Conservation (phyloP, 176 grass and related monocot genomes). For the Bromus sterilis region DNA sequence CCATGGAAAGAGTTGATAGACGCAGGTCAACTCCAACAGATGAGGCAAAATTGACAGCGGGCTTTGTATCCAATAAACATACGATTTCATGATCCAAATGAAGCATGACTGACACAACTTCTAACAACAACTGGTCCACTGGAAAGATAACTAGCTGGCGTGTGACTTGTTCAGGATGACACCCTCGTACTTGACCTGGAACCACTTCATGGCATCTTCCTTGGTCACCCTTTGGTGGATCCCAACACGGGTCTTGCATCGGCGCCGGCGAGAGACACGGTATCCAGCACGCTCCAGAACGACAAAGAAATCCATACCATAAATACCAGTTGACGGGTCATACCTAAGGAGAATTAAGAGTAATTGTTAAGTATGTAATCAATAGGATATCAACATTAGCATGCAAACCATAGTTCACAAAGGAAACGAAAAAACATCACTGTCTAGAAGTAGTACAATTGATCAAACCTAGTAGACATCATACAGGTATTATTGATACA, state of each 20-base stretch:
- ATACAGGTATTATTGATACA: neutral
- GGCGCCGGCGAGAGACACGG: conserved; percentile 44
- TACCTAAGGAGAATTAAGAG: conserved; percentile 15
- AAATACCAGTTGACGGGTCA: conserved; percentile 60
- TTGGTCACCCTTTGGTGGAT: conserved; percentile 64
- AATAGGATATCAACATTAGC: neutral
- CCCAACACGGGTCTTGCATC: conserved; percentile 49
- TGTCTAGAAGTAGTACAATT: no score
- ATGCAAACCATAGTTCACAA: neutral
- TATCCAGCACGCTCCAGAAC: conserved; percentile 57
- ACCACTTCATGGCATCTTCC: conserved; percentile 75
- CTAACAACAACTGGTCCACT: neutral
- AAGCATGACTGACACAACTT: neutral
- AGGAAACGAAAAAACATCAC: no score
- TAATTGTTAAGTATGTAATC: neutral
- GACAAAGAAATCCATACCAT: conserved; percentile 61
- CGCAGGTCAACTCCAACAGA: neutral
- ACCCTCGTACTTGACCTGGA: conserved; percentile 67
- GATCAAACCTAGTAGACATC: neutral
- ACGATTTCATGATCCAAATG: conserved; percentile 5
- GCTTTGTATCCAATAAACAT: conserved; percentile 22
- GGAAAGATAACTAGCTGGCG: neutral
- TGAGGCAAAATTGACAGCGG: conserved; percentile 22
- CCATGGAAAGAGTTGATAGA: neutral
- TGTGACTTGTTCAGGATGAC: conserved; percentile 69